Percentiles rank a stretch among this genome's conserved stretches.
Conservation (phyloP, 2,329 filamentous ascomycete genomes). For the Leptographium wingfieldii region DNA sequence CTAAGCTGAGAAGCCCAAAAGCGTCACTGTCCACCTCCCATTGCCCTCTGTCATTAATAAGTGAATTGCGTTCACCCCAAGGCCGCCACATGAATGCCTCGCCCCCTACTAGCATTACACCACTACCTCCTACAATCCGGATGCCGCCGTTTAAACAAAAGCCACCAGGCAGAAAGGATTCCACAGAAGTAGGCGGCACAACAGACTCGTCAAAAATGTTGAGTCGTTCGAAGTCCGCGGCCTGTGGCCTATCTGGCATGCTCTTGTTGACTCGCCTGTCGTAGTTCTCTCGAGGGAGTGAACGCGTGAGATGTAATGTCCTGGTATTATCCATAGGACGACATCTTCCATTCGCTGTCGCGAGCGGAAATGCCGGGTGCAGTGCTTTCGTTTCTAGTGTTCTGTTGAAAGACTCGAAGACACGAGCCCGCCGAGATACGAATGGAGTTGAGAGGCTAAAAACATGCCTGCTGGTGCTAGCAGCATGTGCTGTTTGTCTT, state of each 20-base stretch:
- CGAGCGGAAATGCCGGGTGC: background rate
- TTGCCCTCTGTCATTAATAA: constrained; percentile 68
- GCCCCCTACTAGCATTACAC: constrained; percentile 63
- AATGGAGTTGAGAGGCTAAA: too few relatives aligned
- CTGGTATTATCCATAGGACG: background rate
- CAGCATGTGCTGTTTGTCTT: background rate
- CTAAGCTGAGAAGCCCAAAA: constrained; percentile 62
- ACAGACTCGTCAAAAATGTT: constrained; percentile 69
- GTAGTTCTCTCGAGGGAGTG: too few relatives aligned
- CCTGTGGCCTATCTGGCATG: background rate
- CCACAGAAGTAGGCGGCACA: constrained; percentile 68
- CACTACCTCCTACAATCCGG: constrained; percentile 42
- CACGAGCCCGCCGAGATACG: background rate
- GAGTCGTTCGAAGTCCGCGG: constrained; percentile 55
- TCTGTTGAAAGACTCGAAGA: too few relatives aligned
- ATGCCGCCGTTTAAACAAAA: constrained; percentile 79
- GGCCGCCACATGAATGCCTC: constrained; percentile 85
- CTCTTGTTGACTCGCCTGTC: background rate
- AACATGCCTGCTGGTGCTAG: background rate
- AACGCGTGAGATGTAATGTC: background rate
- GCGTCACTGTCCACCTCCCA: constrained; percentile 60
- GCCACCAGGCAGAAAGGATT: constrained; percentile 69
- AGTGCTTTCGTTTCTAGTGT: background rate
- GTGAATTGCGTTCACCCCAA: constrained; percentile 42
- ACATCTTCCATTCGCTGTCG: background rate